Evolutionary conservation across 2,329 filamentous ascomycete genomes (phyloP).

Genomic region (Zymoseptoria pseudotritici): DNA sequence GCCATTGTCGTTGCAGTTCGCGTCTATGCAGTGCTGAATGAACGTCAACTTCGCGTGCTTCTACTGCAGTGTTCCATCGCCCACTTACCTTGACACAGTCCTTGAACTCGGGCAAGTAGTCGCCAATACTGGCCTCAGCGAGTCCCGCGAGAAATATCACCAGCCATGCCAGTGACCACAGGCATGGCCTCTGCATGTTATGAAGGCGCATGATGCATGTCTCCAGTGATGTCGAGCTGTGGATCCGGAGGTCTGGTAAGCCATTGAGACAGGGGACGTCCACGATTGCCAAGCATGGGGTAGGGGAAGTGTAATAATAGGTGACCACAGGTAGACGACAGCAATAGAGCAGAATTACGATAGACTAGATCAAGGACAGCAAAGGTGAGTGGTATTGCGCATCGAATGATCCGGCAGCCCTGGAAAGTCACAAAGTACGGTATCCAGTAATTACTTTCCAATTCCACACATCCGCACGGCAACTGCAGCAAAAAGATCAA

Average conservation of each 20-base stretch:
- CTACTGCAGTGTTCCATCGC: slow-evolving; percentile 17
- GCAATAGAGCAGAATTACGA: neutral
- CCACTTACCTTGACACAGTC: slow-evolving; percentile 69
- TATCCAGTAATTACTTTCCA: neutral
- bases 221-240: neutral
- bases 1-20: slow-evolving; percentile 67
- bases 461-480: neutral
- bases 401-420: neutral
- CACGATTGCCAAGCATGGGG: neutral
- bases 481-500: neutral
- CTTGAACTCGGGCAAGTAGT: slow-evolving; percentile 77
- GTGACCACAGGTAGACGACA: too few relatives aligned
- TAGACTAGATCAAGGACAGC: neutral
- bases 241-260: neutral
- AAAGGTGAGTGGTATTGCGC: neutral
- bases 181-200: slow-evolving; percentile 14
- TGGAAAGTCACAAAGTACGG: neutral
- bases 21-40: slow-evolving; percentile 63
- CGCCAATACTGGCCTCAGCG: slow-evolving; percentile 63
- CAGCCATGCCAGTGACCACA: slow-evolving; percentile 12
- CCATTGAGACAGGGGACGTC: neutral
- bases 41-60: neutral
- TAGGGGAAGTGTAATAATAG: too few relatives aligned
- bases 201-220: slow-evolving; percentile 23
- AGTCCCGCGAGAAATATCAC: slow-evolving; percentile 10